Evolutionary conservation across 768 basidiomycete species (phyloP).

Genomic region (Pisolithus marmoratus): DNA sequence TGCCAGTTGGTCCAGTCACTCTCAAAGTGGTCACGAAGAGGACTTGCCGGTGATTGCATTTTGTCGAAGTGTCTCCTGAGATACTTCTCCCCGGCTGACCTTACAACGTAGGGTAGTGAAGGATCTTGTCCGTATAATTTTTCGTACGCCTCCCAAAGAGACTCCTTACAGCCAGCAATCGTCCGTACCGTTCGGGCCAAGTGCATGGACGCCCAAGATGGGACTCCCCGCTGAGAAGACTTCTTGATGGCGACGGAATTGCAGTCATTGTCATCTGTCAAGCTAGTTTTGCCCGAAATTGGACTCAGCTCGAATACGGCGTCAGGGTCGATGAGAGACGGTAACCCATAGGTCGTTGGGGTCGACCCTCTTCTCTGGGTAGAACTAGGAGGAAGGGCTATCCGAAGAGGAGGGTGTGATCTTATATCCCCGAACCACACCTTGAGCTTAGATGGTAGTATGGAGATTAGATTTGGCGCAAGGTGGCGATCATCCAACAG

Average conservation of each 20-base stretch:
- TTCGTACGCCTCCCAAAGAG: constrained; percentile 61
- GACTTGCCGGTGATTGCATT: constrained; percentile 21
- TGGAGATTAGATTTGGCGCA: constrained; percentile 44
- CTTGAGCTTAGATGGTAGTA: constrained; percentile 64
- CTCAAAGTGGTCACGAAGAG: constrained; percentile 57
- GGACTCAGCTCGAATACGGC: constrained; percentile 27
- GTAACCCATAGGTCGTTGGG: constrained; percentile 11
- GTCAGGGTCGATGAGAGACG: constrained; percentile 24
- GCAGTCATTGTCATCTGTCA: constrained; percentile 24
- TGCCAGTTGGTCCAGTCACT: constrained; percentile 65
- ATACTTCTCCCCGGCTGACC: constrained; percentile 29
- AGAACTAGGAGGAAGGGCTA: constrained; percentile 54
- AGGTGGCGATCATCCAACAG: constrained; percentile 61
- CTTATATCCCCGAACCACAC: constrained; percentile 50
- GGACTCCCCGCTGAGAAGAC: constrained; percentile 27
- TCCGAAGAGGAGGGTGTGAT: constrained; percentile 40
- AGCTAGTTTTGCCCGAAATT: constrained; percentile 14
- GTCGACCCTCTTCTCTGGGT: constrained; percentile 14
- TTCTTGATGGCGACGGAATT: constrained; percentile 7
- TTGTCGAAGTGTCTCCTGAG: constrained; percentile 16
- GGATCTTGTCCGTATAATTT: constrained; percentile 37
- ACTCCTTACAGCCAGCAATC: constrained; percentile 60
- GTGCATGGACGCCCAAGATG: constrained; percentile 57
- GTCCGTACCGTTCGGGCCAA: constrained; percentile 53
- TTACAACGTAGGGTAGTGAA: constrained; percentile 33